Evolutionary conservation across 441 rosid genomes (phyloP).

Genomic region (Isatis lusitanica): DNA sequence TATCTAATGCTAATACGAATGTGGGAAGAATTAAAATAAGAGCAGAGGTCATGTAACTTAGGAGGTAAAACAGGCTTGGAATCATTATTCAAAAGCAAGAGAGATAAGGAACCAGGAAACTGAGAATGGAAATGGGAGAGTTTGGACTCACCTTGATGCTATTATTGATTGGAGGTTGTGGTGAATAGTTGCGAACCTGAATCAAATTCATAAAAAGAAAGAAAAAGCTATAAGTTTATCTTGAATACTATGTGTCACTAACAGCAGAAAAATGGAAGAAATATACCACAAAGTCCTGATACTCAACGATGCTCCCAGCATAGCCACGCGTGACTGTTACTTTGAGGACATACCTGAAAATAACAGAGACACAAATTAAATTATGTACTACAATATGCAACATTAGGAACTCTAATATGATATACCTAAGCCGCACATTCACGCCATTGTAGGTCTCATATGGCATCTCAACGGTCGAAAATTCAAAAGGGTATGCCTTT

Average conservation of each 20-base stretch:
- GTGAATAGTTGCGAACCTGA: conserved; percentile 86
- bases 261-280: background rate
- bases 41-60: background rate
- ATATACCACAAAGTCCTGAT: conserved; percentile 85
- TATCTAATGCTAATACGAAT: conserved; percentile 3
- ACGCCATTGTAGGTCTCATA: conserved; percentile 90
- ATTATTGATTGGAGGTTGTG: conserved; percentile 77
- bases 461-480: conserved; percentile 94
- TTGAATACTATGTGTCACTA: background rate
- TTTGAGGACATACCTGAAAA: conserved; percentile 82
- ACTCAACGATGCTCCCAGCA: conserved; percentile 84
- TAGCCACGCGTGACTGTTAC: conserved; percentile 85
- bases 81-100: background rate
- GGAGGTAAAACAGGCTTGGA: background rate
- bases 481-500: conserved; percentile 90
- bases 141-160: conserved; percentile 74
- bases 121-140: background rate
- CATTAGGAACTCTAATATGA: background rate
- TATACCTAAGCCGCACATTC: conserved; percentile 88
- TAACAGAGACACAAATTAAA: conserved; percentile 1
- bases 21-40: background rate
- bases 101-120: background rate
- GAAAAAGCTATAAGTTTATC: background rate
- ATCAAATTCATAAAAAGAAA: conserved; percentile 7
- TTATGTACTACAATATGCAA: background rate